Evolutionary conservation across 2,329 filamentous ascomycete species (phyloP).

Genomic region (Botrytis paeoniae): DNA sequence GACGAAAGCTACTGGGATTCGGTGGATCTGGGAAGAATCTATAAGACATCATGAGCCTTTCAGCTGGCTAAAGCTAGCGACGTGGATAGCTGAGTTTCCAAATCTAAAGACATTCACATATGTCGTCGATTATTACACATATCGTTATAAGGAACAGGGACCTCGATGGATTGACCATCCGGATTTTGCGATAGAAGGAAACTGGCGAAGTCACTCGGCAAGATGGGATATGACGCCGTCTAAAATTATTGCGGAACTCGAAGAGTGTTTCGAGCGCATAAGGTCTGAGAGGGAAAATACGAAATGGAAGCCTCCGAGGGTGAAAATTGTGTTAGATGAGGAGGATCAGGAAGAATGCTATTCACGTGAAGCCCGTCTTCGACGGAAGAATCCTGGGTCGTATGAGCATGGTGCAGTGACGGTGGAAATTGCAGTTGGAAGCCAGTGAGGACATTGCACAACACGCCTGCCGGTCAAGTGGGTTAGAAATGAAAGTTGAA

Average conservation of each 20-base stretch:
- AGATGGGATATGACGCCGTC: not conserved
- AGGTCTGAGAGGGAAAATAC: not conserved
- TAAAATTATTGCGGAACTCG: not conserved
- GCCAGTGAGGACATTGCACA: not conserved
- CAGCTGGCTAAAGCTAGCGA: not conserved
- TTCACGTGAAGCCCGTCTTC: not conserved
- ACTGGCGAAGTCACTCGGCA: not conserved
- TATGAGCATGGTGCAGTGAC: not conserved
- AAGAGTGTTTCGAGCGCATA: not conserved
- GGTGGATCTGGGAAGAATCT: not conserved
- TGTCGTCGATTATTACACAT: not conserved
- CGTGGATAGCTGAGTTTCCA: not conserved
- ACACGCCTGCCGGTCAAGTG: no score
- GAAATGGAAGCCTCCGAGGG: not conserved
- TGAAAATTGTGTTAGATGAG: conserved; percentile 1
- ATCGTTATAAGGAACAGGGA: not conserved
- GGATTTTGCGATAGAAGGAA: not conserved
- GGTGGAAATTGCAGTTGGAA: not conserved
- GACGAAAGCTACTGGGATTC: not conserved
- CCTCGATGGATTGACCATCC: conserved; percentile 6
- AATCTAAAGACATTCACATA: not conserved
- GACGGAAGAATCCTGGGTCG: not conserved
- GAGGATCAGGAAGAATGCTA: not conserved
- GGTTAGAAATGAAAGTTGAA: no score
- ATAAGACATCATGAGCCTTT: not conserved